phyloP scores from a whole-genome alignment of 164 flowering plant species.

The Chimonanthus salicifolius region DNA sequence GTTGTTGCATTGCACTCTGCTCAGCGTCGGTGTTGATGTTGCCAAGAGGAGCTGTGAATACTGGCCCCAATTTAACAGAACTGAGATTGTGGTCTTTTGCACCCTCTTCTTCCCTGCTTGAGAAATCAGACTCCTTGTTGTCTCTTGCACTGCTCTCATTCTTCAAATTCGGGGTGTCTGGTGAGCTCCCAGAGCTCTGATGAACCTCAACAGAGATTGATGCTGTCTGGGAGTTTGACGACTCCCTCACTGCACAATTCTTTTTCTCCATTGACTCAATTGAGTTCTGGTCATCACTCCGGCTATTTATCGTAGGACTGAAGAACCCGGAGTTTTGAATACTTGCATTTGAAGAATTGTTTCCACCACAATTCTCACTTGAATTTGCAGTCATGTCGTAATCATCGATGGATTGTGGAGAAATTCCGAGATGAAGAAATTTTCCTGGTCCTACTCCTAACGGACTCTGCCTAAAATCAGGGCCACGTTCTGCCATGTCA shows the following conservation, averaged over 20 bases:
- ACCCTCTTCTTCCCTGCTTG: slow-evolving; percentile 30
- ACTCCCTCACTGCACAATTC: slow-evolving; percentile 20
- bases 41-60: slow-evolving; percentile 41
- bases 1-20: slow-evolving; percentile 77
- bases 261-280: slow-evolving; percentile 44
- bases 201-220: slow-evolving; percentile 19
- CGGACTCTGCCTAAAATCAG: slow-evolving; percentile 17
- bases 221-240: slow-evolving; percentile 25
- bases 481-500: slow-evolving; percentile 17
- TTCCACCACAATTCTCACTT: slow-evolving; percentile 26
- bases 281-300: slow-evolving; percentile 54
- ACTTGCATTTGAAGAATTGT: slow-evolving; percentile 47
- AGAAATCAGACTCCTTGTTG: slow-evolving; percentile 21
- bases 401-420: slow-evolving; percentile 39
- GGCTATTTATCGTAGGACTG: slow-evolving; percentile 57
- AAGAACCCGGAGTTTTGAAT: slow-evolving; percentile 44
- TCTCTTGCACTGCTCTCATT: slow-evolving; percentile 21
- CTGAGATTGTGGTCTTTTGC: slow-evolving; percentile 18
- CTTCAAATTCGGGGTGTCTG: slow-evolving; percentile 61
- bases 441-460: slow-evolving; percentile 30
- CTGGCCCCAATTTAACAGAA: slow-evolving; percentile 30
- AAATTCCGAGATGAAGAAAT: slow-evolving; percentile 63
- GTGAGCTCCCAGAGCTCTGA: slow-evolving; percentile 25
- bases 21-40: slow-evolving; percentile 51
- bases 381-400: slow-evolving; percentile 52